phyloP scores from a whole-genome alignment of 352 stramenopile genomes.

The Pythium dissotocum region DNA sequence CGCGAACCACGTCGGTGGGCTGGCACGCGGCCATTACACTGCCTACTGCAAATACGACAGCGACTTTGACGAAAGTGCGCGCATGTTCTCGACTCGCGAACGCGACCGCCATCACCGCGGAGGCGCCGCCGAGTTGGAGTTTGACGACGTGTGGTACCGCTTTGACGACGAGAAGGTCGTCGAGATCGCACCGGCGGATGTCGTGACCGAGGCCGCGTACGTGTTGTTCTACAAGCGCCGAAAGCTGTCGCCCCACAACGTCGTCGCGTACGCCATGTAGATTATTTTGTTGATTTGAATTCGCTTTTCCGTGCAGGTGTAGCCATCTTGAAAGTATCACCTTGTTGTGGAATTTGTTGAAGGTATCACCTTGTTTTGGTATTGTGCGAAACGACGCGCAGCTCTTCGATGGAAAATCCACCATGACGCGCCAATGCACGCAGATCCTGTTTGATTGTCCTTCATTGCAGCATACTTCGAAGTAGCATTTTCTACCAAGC shows the following conservation, averaged over 20 bases:
- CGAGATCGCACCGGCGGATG: slow-evolving; percentile 67
- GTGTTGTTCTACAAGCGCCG: slow-evolving; percentile 92
- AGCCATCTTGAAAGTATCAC: neutral
- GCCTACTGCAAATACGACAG: slow-evolving; percentile 76
- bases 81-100: slow-evolving; percentile 43
- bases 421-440: neutral
- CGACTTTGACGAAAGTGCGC: slow-evolving; percentile 60
- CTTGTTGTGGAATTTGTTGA: neutral
- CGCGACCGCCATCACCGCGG: slow-evolving; percentile 22
- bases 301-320: neutral
- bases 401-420: slow-evolving; percentile 1
- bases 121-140: slow-evolving; percentile 36
- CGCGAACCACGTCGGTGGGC: slow-evolving; percentile 96
- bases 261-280: slow-evolving; percentile 66
- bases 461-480: no score
- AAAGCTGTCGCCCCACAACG: slow-evolving; percentile 66
- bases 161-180: slow-evolving; percentile 85
- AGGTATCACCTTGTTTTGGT: slow-evolving; percentile 1
- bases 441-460: neutral
- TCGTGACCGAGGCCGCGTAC: slow-evolving; percentile 87
- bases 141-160: slow-evolving; percentile 71
- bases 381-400: slow-evolving; percentile 1
- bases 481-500: neutral
- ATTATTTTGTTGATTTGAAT: neutral
- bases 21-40: slow-evolving; percentile 96